These are phyloP conservation scores for Pseudogymnoascus sp. DNA, from an alignment of 2,329 filamentous ascomycete genomes.

Conservation along the genomic window DNA sequence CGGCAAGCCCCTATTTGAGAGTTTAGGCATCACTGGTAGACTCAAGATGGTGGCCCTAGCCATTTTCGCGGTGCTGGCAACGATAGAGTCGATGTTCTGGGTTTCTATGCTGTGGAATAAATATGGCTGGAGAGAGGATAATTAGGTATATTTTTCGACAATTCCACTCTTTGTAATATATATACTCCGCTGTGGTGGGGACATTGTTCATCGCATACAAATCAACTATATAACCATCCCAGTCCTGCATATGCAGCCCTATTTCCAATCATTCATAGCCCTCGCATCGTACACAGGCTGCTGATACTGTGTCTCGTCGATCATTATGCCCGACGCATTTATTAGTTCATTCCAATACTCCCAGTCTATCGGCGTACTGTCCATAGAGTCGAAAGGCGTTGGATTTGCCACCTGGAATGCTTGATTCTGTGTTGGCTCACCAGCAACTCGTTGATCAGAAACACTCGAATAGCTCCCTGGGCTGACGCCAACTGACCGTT, in stretches of 20 bases:
- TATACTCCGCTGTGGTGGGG: background rate
- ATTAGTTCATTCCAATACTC: conserved; percentile 28
- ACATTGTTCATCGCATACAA: background rate
- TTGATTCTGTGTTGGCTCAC: conserved; percentile 11
- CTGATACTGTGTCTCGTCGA: conserved; percentile 1
- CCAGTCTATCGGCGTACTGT: conserved; percentile 24
- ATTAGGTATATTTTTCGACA: background rate
- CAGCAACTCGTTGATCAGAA: conserved; percentile 12
- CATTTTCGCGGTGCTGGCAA: background rate
- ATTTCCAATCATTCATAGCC: background rate
- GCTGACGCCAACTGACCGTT: conserved; percentile 19
- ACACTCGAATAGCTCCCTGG: background rate
- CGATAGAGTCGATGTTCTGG: background rate
- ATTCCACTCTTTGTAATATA: background rate
- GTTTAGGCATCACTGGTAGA: background rate
- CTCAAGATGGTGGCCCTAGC: background rate
- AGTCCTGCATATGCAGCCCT: background rate
- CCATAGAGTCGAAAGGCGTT: conserved; percentile 17
- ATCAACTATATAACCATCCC: background rate
- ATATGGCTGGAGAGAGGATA: background rate
- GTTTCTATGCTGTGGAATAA: background rate
- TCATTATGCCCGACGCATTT: conserved; percentile 17
- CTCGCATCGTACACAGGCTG: background rate
- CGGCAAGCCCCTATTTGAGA: background rate
- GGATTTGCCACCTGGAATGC: conserved; percentile 14